phyloP scores from a whole-genome alignment of 208 protist genomes.

The Leptomonas pyrrhocoris region DNA sequence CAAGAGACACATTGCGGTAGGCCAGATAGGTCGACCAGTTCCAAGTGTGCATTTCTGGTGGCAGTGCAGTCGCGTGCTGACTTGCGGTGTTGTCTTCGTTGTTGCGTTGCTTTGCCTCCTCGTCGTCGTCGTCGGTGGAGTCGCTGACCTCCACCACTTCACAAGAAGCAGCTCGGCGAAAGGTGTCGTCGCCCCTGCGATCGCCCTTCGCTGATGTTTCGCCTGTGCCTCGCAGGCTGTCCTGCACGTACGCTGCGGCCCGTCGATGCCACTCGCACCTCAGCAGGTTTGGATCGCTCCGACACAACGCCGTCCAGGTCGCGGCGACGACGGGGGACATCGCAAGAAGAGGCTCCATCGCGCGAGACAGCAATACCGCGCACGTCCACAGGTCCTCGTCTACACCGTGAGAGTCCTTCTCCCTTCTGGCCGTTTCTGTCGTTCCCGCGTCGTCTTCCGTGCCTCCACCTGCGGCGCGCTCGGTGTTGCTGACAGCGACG shows the following conservation, averaged over 20 bases:
- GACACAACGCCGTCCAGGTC: slow-evolving; percentile 62
- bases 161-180: neutral
- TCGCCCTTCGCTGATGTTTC: neutral
- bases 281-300: slow-evolving; percentile 32
- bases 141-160: neutral
- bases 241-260: neutral
- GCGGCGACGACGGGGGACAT: slow-evolving; percentile 49
- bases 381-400: slow-evolving; percentile 6
- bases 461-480: neutral
- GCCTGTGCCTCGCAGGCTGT: neutral
- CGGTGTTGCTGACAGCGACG: neutral
- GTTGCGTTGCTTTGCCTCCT: neutral
- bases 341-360: slow-evolving; percentile 35
- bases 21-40: slow-evolving; percentile 4
- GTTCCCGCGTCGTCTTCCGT: neutral
- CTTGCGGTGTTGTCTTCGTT: neutral
- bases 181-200: neutral
- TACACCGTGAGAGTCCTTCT: neutral
- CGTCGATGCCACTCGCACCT: slow-evolving; percentile 39
- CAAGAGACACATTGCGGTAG: slow-evolving; percentile 1
- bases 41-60: neutral
- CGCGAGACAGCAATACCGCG: slow-evolving; percentile 31
- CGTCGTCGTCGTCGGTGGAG: neutral
- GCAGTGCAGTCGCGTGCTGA: neutral
- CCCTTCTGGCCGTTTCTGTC: neutral